Percentiles rank a stretch among this genome's conserved stretches.
Conservation (phyloP, 2,329 filamentous ascomycete species). For the Hyphodiscus sp. region DNA sequence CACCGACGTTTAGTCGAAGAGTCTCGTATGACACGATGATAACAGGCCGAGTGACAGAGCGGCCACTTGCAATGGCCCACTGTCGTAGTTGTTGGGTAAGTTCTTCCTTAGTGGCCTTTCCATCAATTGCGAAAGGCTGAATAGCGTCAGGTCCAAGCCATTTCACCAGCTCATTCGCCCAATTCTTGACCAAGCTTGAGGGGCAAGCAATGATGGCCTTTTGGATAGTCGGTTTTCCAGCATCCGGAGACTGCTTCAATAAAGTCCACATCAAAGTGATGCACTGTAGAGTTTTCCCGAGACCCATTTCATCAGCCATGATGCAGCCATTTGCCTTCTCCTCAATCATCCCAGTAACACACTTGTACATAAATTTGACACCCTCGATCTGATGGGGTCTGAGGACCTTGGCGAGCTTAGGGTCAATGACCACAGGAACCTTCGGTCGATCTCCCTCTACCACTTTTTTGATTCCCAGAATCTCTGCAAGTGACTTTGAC, state of each 20-base stretch:
- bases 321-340: conserved; percentile 93
- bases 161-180: conserved; percentile 95
- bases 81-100: conserved; percentile 84
- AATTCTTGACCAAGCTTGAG: conserved; percentile 92
- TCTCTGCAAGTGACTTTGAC: conserved; percentile 93
- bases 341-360: conserved; percentile 92
- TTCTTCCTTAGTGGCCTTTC: conserved; percentile 92
- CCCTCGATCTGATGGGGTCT: conserved; percentile 97
- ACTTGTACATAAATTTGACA: conserved; percentile 94
- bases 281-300: conserved; percentile 96
- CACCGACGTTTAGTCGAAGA: conserved; percentile 80
- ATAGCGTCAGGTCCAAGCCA: conserved; percentile 93
- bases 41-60: conserved; percentile 81
- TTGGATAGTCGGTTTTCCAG: conserved; percentile 88
- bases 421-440: conserved; percentile 97
- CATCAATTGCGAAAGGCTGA: conserved; percentile 90
- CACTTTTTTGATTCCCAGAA: conserved; percentile 87
- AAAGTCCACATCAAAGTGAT: conserved; percentile 96
- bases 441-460: conserved; percentile 73
- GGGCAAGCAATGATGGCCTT: conserved; percentile 97
- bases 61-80: conserved; percentile 90
- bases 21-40: conserved; percentile 99
- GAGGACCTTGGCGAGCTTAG: conserved; percentile 78
- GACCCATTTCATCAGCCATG: conserved; percentile 98
- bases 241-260: conserved; percentile 89